These are phyloP conservation scores for Agaricus blazei DNA, from an alignment of 768 basidiomycete genomes.

Conservation along the genomic window DNA sequence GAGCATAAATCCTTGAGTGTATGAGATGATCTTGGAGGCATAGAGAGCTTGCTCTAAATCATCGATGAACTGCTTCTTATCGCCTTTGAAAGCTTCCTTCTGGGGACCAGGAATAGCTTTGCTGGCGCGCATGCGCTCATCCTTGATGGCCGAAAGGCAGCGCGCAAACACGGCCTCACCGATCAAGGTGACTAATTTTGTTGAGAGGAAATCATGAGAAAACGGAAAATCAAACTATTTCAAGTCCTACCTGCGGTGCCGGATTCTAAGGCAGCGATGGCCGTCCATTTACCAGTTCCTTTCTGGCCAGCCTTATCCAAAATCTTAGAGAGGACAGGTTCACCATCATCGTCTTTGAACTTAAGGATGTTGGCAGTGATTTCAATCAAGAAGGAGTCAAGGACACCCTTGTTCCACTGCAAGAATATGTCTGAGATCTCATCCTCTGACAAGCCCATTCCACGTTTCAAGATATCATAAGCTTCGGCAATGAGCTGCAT, in stretches of 20 bases:
- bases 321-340: constrained; percentile 88
- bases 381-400: constrained; percentile 99
- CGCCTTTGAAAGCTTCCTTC: constrained; percentile 90
- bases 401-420: constrained; percentile 97
- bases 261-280: constrained; percentile 91
- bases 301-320: constrained; percentile 97
- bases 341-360: constrained; percentile 95
- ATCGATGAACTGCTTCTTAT: constrained; percentile 98
- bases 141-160: constrained; percentile 95
- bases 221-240: constrained; percentile 1
- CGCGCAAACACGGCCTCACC: constrained; percentile 99
- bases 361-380: constrained; percentile 96
- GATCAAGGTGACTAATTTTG: constrained; percentile 82
- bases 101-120: constrained; percentile 87
- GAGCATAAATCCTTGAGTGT: constrained; percentile 99
- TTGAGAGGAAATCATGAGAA: constrained; percentile 4
- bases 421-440: constrained; percentile 95
- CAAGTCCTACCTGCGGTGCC: constrained; percentile 67
- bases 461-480: constrained; percentile 97
- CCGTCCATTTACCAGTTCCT: constrained; percentile 99
- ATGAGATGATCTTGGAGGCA: constrained; percentile 99
- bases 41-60: constrained; percentile 99
- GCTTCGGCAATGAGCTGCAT: constrained; percentile 99
- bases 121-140: constrained; percentile 90
- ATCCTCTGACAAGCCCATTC: constrained; percentile 76